These are phyloP conservation scores for Lepidium didymum DNA, from an alignment of 345 rosid genomes.

Conservation along the genomic window DNA sequence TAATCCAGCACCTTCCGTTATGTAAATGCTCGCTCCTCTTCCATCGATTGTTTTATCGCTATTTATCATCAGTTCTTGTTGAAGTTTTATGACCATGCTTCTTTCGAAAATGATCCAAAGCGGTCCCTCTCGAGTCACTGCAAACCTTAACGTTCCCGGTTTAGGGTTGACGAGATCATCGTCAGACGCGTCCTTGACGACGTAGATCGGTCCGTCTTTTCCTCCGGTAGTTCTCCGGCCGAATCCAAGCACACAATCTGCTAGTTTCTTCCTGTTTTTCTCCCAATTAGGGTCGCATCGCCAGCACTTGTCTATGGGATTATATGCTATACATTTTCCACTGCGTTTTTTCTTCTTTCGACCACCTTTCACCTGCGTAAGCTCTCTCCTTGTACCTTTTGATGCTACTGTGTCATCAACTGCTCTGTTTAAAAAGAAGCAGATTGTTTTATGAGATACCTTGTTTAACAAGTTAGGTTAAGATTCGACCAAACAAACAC, in stretches of 20 bases:
- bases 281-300: slow-evolving; percentile 48
- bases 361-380: slow-evolving; percentile 8
- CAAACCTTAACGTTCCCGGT: slow-evolving; percentile 70
- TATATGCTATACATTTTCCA: slow-evolving; percentile 40
- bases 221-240: slow-evolving; percentile 68
- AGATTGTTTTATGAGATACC: neutral
- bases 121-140: slow-evolving; percentile 55
- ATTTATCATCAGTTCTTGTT: slow-evolving; percentile 45
- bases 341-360: neutral
- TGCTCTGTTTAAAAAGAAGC: slow-evolving; percentile 1
- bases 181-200: slow-evolving; percentile 55
- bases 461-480: slow-evolving; percentile 6
- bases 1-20: slow-evolving; percentile 54
- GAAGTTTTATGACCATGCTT: slow-evolving; percentile 56
- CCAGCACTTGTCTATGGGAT: slow-evolving; percentile 67
- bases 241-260: slow-evolving; percentile 59
- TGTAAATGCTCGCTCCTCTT: slow-evolving; percentile 58
- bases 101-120: slow-evolving; percentile 68
- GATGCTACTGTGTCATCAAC: slow-evolving; percentile 6
- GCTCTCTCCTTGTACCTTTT: slow-evolving; percentile 33
- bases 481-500: neutral
- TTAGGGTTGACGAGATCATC: slow-evolving; percentile 43
- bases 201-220: slow-evolving; percentile 38
- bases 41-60: slow-evolving; percentile 77
- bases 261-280: slow-evolving; percentile 43